A percentile compares a stretch with the other conserved stretches of the same genome.
phyloP scores from a whole-genome alignment of 129 eudicot genomes.

The Erigeron canadensis region DNA sequence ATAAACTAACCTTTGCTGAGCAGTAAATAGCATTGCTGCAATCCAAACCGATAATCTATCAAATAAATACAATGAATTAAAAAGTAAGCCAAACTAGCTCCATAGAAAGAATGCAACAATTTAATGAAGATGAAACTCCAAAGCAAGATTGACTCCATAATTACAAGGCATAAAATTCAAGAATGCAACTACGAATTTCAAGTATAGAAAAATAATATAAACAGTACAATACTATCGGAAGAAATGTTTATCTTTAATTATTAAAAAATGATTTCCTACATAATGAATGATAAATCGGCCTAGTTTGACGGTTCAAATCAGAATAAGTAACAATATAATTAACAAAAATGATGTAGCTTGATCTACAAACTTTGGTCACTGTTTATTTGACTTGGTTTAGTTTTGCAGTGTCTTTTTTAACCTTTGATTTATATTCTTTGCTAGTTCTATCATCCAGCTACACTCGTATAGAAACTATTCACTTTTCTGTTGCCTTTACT shows the following conservation, averaged over 20 bases:
- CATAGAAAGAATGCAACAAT: neutral
- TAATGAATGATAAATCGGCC: conserved; percentile 1
- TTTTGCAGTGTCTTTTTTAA: neutral
- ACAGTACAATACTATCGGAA: neutral
- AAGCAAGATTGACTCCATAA: conserved; percentile 13
- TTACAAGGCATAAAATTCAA: neutral
- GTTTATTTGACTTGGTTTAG: too few species aligned
- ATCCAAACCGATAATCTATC: conserved; percentile 85
- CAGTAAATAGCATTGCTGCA: conserved; percentile 94
- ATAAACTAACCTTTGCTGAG: conserved; percentile 84
- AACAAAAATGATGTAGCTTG: too few species aligned
- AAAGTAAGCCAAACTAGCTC: conserved; percentile 18
- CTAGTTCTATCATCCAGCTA: conserved; percentile 2
- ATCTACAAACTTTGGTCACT: too few species aligned
- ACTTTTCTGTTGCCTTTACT: conserved; percentile 5
- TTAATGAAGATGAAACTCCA: neutral
- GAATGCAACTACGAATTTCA: neutral
- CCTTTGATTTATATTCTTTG: conserved; percentile 5
- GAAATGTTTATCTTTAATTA: too few species aligned
- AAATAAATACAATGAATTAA: conserved; percentile 23
- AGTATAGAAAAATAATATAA: neutral
- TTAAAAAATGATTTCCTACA: neutral
- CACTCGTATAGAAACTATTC: neutral
- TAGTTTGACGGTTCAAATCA: neutral
- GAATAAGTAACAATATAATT: too few species aligned